Evolutionary conservation across 2,329 filamentous ascomycete species (phyloP).

Genomic region (Fusarium oxysporum): DNA sequence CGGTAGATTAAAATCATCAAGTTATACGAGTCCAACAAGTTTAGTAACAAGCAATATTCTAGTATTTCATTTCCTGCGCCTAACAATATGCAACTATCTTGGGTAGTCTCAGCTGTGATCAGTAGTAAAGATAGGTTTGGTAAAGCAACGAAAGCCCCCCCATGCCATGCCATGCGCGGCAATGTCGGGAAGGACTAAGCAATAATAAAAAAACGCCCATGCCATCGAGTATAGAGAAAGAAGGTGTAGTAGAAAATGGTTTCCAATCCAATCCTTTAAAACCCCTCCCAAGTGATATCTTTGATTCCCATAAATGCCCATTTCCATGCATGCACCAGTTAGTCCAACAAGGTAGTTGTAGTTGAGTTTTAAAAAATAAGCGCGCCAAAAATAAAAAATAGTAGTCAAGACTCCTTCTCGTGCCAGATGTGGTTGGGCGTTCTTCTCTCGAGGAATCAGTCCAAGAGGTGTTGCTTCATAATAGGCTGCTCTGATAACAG

Average conservation of each 20-base stretch:
- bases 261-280: conserved; percentile 10
- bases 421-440: conserved; percentile 24
- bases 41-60: conserved; percentile 14
- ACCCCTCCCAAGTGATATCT: conserved; percentile 33
- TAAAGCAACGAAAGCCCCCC: background rate
- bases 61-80: conserved; percentile 41
- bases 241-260: conserved; percentile 1
- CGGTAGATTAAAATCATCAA: background rate
- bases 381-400: conserved; percentile 24
- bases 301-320: conserved; percentile 36
- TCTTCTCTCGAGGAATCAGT: background rate
- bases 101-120: conserved; percentile 22
- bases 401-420: conserved; percentile 18
- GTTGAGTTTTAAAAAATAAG: conserved; percentile 11
- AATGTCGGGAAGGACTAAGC: background rate
- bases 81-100: conserved; percentile 41
- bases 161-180: conserved; percentile 8
- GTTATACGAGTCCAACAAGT: background rate
- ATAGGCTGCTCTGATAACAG: conserved; percentile 5
- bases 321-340: conserved; percentile 39
- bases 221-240: conserved; percentile 25
- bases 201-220: conserved; percentile 36
- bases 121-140: conserved; percentile 10
- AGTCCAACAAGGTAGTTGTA: conserved; percentile 6
- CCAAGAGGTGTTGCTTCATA: conserved; percentile 11